These are phyloP conservation scores for Hyphodiscus hymeniophilus DNA, from an alignment of 495 filamentous ascomycete species.

Conservation along the genomic window DNA sequence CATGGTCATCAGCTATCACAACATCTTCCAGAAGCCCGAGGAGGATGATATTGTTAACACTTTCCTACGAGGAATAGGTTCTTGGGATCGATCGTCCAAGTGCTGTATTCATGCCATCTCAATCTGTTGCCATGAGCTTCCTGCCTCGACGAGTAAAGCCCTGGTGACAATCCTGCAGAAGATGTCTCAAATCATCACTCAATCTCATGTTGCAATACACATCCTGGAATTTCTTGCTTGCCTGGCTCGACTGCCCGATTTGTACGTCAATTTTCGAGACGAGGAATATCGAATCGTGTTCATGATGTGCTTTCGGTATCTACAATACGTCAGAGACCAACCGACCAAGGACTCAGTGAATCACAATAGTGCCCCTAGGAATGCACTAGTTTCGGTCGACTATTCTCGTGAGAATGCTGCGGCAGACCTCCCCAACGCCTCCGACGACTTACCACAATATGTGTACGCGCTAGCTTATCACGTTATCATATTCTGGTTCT, in stretches of 20 bases:
- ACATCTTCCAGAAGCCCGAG: constrained; percentile 73
- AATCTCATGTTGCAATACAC: constrained; percentile 82
- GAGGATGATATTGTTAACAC: constrained; percentile 80
- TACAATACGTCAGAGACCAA: constrained; percentile 58
- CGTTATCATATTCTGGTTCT: constrained; percentile 94
- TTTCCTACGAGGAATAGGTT: constrained; percentile 74
- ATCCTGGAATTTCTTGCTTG: constrained; percentile 88
- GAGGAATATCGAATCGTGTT: constrained; percentile 89
- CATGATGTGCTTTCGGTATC: constrained; percentile 85
- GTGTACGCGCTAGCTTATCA: constrained; percentile 89
- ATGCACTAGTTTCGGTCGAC: constrained; percentile 9
- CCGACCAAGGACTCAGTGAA: constrained; percentile 26
- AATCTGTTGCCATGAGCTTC: constrained; percentile 89
- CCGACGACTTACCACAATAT: constrained; percentile 75
- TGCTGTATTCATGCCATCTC: constrained; percentile 90
- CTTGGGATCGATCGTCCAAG: constrained; percentile 78
- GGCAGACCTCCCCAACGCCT: constrained; percentile 29
- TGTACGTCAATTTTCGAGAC: constrained; percentile 80
- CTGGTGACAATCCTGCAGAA: constrained; percentile 77
- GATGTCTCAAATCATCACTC: constrained; percentile 92
- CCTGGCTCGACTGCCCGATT: constrained; percentile 72
- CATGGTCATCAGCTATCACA: constrained; percentile 81
- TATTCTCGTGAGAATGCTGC: constrained; percentile 9
- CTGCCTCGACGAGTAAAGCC: constrained; percentile 70
- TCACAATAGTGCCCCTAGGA: constrained; percentile 14